Evolutionary conservation across 805 yeast genomes (phyloP).

Genomic region (Saccharomycopsis sp.): DNA sequence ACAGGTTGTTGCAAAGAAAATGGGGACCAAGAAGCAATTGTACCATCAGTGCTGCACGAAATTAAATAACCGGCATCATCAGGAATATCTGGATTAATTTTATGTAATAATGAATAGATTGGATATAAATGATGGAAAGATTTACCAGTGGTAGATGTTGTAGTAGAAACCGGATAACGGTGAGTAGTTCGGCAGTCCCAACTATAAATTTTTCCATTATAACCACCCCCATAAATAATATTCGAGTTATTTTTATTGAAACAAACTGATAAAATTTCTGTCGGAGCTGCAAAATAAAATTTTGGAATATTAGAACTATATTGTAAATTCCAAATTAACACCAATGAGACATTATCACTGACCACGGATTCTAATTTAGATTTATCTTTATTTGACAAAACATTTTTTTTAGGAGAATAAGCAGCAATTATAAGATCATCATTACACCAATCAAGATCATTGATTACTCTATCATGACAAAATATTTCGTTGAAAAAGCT

Average conservation of each 20-base stretch:
- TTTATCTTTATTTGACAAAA: too few relatives aligned
- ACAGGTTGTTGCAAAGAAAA: slow-evolving; percentile 22
- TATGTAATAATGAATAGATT: slow-evolving; percentile 7
- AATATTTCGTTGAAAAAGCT: slow-evolving; percentile 4
- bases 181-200: slow-evolving; percentile 27
- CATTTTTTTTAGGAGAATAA: slow-evolving; percentile 4
- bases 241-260: slow-evolving; percentile 25
- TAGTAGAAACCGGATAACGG: slow-evolving; percentile 2
- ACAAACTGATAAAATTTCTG: slow-evolving; percentile 24
- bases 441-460: slow-evolving; percentile 19
- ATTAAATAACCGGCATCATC: slow-evolving; percentile 18
- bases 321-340: slow-evolving; percentile 24
- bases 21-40: slow-evolving; percentile 24
- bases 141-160: background rate
- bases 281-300: slow-evolving; percentile 23
- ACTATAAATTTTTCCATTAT: slow-evolving; percentile 29
- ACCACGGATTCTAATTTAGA: background rate
- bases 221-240: slow-evolving; percentile 30
- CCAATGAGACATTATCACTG: slow-evolving; percentile 21
- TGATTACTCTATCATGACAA: slow-evolving; percentile 10
- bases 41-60: slow-evolving; percentile 25
- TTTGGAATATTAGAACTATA: slow-evolving; percentile 22
- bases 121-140: slow-evolving; percentile 10
- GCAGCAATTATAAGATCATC: slow-evolving; percentile 18
- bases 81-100: background rate